phyloP scores from a whole-genome alignment of 1,139 yeast genomes.

The Taphrina deformans region DNA sequence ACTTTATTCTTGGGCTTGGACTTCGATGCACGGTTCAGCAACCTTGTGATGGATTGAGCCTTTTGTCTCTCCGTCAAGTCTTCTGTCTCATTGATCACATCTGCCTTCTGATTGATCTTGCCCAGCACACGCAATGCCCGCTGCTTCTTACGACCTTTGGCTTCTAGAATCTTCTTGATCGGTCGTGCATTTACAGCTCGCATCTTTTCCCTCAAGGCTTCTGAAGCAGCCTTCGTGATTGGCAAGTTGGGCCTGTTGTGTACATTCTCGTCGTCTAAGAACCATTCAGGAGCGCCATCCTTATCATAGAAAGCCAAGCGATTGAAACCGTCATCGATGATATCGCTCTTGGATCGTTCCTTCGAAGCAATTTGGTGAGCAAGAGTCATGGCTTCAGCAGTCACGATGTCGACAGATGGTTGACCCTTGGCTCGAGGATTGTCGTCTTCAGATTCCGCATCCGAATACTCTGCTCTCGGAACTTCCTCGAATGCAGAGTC shows the following conservation, averaged over 20 bases:
- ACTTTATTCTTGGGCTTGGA: slow-evolving; percentile 78
- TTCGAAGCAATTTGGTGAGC: slow-evolving; percentile 87
- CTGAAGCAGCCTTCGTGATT: slow-evolving; percentile 93
- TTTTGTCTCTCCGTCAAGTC: slow-evolving; percentile 89
- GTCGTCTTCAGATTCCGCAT: slow-evolving; percentile 51
- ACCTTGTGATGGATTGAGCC: slow-evolving; percentile 84
- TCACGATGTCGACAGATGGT: slow-evolving; percentile 72
- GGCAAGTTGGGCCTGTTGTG: slow-evolving; percentile 88
- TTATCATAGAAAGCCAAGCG: slow-evolving; percentile 86
- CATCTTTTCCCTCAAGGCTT: slow-evolving; percentile 85
- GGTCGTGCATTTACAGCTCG: slow-evolving; percentile 94
- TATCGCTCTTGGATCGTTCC: slow-evolving; percentile 62
- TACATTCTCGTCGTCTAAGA: slow-evolving; percentile 81
- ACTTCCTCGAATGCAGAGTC: slow-evolving; percentile 35
- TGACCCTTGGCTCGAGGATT: slow-evolving; percentile 48
- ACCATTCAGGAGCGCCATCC: slow-evolving; percentile 94
- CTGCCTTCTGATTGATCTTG: slow-evolving; percentile 90
- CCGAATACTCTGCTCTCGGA: slow-evolving; percentile 36
- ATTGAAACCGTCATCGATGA: slow-evolving; percentile 87
- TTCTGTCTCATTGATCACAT: slow-evolving; percentile 81
- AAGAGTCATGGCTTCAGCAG: slow-evolving; percentile 95
- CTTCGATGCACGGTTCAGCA: slow-evolving; percentile 73
- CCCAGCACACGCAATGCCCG: slow-evolving; percentile 87
- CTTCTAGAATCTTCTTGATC: slow-evolving; percentile 94
- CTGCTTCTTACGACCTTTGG: slow-evolving; percentile 94